phyloP scores from a whole-genome alignment of 2,329 filamentous ascomycete genomes.

The Ophiostoma populinum region DNA sequence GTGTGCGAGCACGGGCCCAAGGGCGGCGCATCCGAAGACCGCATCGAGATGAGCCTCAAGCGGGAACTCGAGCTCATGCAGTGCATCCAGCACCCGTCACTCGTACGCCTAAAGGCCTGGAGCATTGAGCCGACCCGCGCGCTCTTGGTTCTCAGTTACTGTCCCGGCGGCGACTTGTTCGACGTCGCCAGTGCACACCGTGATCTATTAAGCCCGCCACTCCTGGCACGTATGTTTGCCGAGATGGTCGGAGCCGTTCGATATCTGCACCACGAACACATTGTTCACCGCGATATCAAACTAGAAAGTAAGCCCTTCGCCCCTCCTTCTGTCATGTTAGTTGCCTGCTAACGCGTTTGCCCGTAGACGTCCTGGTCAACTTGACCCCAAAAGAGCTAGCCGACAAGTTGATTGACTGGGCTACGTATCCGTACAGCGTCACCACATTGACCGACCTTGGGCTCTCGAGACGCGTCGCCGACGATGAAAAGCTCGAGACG shows the following conservation, averaged over 20 bases:
- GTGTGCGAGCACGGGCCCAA: conserved; percentile 89
- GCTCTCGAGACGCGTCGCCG: conserved; percentile 68
- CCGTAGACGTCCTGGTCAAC: conserved; percentile 75
- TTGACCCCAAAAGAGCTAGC: conserved; percentile 51
- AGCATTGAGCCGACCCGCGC: conserved; percentile 69
- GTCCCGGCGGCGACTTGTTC: conserved; percentile 85
- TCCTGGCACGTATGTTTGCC: conserved; percentile 74
- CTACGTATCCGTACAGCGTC: conserved; percentile 62
- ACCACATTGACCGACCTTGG: conserved; percentile 85
- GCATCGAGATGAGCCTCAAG: conserved; percentile 84
- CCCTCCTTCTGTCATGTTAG: background rate
- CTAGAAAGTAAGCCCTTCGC: conserved; percentile 55
- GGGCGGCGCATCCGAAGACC: conserved; percentile 81
- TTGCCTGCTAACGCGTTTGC: background rate
- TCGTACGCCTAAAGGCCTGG: conserved; percentile 85
- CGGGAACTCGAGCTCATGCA: conserved; percentile 91
- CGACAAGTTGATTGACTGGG: conserved; percentile 48
- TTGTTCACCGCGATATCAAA: conserved; percentile 96
- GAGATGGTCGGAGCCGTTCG: conserved; percentile 72
- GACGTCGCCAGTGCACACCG: conserved; percentile 67
- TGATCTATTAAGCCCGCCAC: conserved; percentile 44
- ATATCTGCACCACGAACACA: conserved; percentile 70
- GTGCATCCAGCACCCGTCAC: conserved; percentile 68
- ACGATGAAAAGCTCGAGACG: conserved; percentile 78
- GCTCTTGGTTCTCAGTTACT: conserved; percentile 77